Evolutionary conservation across 78 protist species (phyloP), one percentile per base, ranked within the genome.

Genomic region (Abeoforma whisleri): DNA sequence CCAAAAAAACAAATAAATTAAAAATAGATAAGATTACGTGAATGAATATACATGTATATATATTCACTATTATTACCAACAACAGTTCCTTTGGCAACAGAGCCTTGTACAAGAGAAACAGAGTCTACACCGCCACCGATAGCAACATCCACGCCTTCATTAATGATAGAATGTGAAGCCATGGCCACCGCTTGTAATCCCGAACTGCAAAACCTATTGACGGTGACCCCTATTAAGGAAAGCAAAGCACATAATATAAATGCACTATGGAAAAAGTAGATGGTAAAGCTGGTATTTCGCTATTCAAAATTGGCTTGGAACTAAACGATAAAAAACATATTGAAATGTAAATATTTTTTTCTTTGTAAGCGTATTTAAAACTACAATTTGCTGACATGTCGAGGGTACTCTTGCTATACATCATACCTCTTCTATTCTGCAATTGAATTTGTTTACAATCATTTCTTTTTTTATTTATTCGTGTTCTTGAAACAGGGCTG

Each of bases 121-220:
- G 91, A 86, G 68, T 95, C 97, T 74, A 94, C 94, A 38, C 97
- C 97, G 22, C 91, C 96, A 1, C 91, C 96, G 30, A 95, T 85
- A 76, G 94, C 96, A 32, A 93, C 40, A 40, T 94, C 80, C 75
- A 87, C 77, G 1, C 1, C 0, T 39, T 94, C 96, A 2, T 73
- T 25, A n/a, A 48, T 71, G 33, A 95, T 91, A 36, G 95, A 89
- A 0, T 86, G 86, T 23, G 96, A 94, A 35, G 85, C 36, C 87
- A 83, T 79, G 32, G 90, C 91, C 48, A 91, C 74, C 48, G 96
- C 93, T 90, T 95, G 94, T 2, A 95, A 89, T 36, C 98, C 98
- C 25, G 95, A 92, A 34, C 90, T 68, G 87, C 98, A 95, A 31
- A 79, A 62, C 40, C 34, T 40, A 1, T 25, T 22, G 38, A 81